phyloP scores from a whole-genome alignment of 2,329 filamentous ascomycete genomes.

The Exophiala calicioides region DNA sequence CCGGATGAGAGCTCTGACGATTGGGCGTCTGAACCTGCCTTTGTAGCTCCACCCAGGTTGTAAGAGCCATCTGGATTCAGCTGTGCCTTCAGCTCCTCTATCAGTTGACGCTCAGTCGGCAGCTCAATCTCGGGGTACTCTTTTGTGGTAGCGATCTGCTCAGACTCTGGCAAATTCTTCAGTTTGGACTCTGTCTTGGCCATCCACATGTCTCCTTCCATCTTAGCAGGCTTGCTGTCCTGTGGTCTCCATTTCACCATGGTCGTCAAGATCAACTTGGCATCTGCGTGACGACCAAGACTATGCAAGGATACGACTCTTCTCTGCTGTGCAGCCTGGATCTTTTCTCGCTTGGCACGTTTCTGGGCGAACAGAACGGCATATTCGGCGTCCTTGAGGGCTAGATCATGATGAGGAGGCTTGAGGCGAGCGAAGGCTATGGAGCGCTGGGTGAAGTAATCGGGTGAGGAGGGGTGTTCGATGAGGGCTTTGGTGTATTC shows the following conservation, averaged over 20 bases:
- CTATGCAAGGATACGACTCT: slow-evolving; percentile 73
- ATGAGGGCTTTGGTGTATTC: slow-evolving; percentile 68
- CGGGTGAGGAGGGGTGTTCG: slow-evolving; percentile 64
- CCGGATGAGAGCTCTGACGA: slow-evolving; percentile 2
- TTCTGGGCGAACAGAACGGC: slow-evolving; percentile 63
- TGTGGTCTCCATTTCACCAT: slow-evolving; percentile 57
- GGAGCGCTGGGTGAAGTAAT: slow-evolving; percentile 80
- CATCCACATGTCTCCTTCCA: slow-evolving; percentile 54
- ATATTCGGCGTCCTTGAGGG: slow-evolving; percentile 69
- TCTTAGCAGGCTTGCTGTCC: slow-evolving; percentile 39
- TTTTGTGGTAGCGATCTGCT: slow-evolving; percentile 48
- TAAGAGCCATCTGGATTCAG: slow-evolving; percentile 30
- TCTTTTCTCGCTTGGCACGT: slow-evolving; percentile 72
- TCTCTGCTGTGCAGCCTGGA: slow-evolving; percentile 79
- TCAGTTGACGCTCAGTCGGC: slow-evolving; percentile 44
- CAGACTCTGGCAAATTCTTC: slow-evolving; percentile 50
- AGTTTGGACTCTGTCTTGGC: slow-evolving; percentile 57
- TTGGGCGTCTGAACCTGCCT: background rate
- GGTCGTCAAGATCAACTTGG: slow-evolving; percentile 66
- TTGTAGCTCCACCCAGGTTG: slow-evolving; percentile 21
- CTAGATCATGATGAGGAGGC: slow-evolving; percentile 58
- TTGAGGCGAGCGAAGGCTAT: slow-evolving; percentile 70
- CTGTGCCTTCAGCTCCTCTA: slow-evolving; percentile 37
- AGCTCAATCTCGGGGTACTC: slow-evolving; percentile 56
- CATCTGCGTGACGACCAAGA: slow-evolving; percentile 71